These are phyloP conservation scores for Eucommia ulmoides DNA, from an alignment of 257 asterid species.

Conservation along the genomic window DNA sequence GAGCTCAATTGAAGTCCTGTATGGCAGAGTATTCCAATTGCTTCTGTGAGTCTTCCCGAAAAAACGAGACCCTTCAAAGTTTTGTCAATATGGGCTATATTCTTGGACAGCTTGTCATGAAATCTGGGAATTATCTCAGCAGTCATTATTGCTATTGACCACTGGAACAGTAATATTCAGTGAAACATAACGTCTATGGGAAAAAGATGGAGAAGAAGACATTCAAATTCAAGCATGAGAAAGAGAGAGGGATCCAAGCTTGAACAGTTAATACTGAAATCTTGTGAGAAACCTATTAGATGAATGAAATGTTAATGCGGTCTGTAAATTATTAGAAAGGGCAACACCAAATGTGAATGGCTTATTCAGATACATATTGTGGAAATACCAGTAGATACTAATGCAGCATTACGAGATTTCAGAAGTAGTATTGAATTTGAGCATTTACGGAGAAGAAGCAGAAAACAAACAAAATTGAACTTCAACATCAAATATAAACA, in stretches of 20 bases:
- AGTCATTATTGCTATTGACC: constrained; percentile 28
- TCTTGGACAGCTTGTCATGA: constrained; percentile 47
- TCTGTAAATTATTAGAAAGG: neutral
- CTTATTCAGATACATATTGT: too few relatives aligned
- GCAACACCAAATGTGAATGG: neutral
- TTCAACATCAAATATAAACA: neutral
- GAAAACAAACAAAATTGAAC: neutral
- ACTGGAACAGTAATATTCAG: constrained; percentile 11
- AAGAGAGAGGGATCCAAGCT: neutral
- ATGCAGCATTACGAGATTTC: neutral
- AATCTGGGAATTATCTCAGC: constrained; percentile 63
- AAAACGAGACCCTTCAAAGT: constrained; percentile 72
- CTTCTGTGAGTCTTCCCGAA: constrained; percentile 77
- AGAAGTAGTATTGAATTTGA: neutral
- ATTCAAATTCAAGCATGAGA: neutral
- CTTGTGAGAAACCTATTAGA: too few relatives aligned
- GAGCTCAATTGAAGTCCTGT: constrained; percentile 41
- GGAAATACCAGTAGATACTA: too few relatives aligned
- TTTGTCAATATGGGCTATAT: constrained; percentile 36
- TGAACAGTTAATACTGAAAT: too few relatives aligned
- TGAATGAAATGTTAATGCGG: too few relatives aligned
- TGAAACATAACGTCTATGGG: neutral
- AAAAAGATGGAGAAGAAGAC: neutral
- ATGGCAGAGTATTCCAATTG: constrained; percentile 70
- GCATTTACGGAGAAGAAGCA: too few relatives aligned